These are phyloP conservation scores for Chrysanthemum seticuspe DNA, from an alignment of 129 eudicot species.

Conservation along the genomic window DNA sequence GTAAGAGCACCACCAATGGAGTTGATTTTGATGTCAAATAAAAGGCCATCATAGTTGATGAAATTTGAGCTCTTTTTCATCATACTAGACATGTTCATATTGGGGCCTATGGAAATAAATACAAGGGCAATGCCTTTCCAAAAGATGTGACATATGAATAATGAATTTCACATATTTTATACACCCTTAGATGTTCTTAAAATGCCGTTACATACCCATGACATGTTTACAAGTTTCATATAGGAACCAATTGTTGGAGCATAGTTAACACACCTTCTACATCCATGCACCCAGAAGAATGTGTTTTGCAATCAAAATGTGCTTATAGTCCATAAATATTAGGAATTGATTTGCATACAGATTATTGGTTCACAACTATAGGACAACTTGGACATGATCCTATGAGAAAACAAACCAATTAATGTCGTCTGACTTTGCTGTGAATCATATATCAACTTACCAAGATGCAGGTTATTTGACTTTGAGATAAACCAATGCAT, in stretches of 20 bases:
- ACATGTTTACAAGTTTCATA: not conserved
- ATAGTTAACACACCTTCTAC: not conserved
- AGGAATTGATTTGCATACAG: too few relatives aligned
- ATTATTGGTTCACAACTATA: too few relatives aligned
- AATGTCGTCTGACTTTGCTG: too few relatives aligned
- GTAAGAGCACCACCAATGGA: conserved; percentile 32
- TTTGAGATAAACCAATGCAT: too few relatives aligned
- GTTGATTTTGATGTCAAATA: conserved; percentile 37
- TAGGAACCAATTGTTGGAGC: not conserved
- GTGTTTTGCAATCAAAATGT: too few relatives aligned
- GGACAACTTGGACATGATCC: too few relatives aligned
- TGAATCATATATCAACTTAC: too few relatives aligned
- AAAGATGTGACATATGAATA: conserved; percentile 29
- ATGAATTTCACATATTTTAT: not conserved
- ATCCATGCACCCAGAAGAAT: not conserved
- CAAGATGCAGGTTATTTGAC: too few relatives aligned
- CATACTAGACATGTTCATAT: conserved; percentile 35
- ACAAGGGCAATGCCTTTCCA: conserved; percentile 20
- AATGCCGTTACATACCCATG: conserved; percentile 18
- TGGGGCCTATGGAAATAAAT: conserved; percentile 36
- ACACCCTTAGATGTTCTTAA: conserved; percentile 14
- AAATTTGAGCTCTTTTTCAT: conserved; percentile 38
- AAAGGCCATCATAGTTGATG: conserved; percentile 36
- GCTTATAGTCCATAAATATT: too few relatives aligned
- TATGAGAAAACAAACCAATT: too few relatives aligned